Percentiles rank a stretch among this genome's conserved stretches.
phyloP scores from a whole-genome alignment of 768 basidiomycete genomes.

The Collybia mongolica region DNA sequence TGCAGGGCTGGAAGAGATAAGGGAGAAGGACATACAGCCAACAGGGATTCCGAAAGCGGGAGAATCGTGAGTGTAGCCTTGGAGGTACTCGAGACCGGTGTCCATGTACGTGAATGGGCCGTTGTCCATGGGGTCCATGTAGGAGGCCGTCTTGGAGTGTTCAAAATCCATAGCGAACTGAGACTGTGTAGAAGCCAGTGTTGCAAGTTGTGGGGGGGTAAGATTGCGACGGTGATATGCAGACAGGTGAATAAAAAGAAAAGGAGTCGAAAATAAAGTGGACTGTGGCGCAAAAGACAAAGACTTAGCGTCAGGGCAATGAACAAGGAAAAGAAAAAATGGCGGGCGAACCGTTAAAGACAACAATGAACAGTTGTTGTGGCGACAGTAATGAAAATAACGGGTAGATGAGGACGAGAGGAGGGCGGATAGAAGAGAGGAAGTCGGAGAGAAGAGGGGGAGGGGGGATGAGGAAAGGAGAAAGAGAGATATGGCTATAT shows the following conservation, averaged over 20 bases:
- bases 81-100: slow-evolving; percentile 59
- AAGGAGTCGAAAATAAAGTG: slow-evolving; percentile 22
- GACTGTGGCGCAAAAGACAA: slow-evolving; percentile 18
- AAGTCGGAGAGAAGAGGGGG: slow-evolving; percentile 22
- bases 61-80: slow-evolving; percentile 60
- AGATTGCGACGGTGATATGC: slow-evolving; percentile 9
- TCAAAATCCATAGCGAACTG: slow-evolving; percentile 47
- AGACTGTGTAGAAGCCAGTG: slow-evolving; percentile 27
- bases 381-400: slow-evolving; percentile 33
- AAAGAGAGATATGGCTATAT: slow-evolving; percentile 22
- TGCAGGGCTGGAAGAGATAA: slow-evolving; percentile 3
- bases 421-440: slow-evolving; percentile 23
- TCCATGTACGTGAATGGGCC: slow-evolving; percentile 49
- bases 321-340: slow-evolving; percentile 26
- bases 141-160: slow-evolving; percentile 45
- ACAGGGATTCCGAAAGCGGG: slow-evolving; percentile 61
- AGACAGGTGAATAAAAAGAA: slow-evolving; percentile 13
- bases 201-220: slow-evolving; percentile 11
- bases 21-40: slow-evolving; percentile 47
- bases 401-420: slow-evolving; percentile 8
- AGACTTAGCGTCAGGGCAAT: slow-evolving; percentile 20
- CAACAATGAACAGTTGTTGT: slow-evolving; percentile 23
- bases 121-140: slow-evolving; percentile 45
- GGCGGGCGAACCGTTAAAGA: slow-evolving; percentile 21
- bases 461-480: slow-evolving; percentile 22